These are phyloP conservation scores for Aquilaria agallochum DNA, from an alignment of 441 rosid species.

Conservation along the genomic window DNA sequence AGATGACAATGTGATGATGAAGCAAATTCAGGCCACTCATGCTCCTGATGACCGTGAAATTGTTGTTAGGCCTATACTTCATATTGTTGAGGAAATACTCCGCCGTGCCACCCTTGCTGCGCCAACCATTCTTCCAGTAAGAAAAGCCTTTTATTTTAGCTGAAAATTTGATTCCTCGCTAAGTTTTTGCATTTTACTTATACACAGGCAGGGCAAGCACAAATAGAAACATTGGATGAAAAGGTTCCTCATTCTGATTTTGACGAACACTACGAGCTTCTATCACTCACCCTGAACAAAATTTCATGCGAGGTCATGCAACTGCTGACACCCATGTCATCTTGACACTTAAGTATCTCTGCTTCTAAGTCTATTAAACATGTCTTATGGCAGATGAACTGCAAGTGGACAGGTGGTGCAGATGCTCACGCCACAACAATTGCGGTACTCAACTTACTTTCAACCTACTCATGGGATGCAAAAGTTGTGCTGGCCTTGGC, in stretches of 20 bases:
- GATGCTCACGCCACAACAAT: constrained; percentile 36
- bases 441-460: constrained; percentile 27
- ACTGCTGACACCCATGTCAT: background rate
- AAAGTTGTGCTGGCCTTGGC: constrained; percentile 41
- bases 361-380: background rate
- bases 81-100: constrained; percentile 51
- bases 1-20: constrained; percentile 51
- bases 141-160: background rate
- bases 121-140: constrained; percentile 16
- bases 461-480: constrained; percentile 39
- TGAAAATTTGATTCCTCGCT: no score
- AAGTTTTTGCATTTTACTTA: background rate
- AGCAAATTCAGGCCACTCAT: constrained; percentile 53
- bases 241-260: constrained; percentile 24
- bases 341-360: background rate
- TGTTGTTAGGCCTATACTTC: constrained; percentile 38
- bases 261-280: constrained; percentile 33
- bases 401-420: constrained; percentile 31
- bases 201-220: constrained; percentile 27
- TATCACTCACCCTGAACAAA: constrained; percentile 38
- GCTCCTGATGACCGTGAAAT: constrained; percentile 52
- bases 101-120: constrained; percentile 20
- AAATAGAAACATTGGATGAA: constrained; percentile 37
- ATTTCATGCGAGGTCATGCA: constrained; percentile 56
- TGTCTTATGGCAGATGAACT: constrained; percentile 26